Evolutionary conservation across 2,329 filamentous ascomycete genomes (phyloP).

Genomic region (Diaporthe sp.): DNA sequence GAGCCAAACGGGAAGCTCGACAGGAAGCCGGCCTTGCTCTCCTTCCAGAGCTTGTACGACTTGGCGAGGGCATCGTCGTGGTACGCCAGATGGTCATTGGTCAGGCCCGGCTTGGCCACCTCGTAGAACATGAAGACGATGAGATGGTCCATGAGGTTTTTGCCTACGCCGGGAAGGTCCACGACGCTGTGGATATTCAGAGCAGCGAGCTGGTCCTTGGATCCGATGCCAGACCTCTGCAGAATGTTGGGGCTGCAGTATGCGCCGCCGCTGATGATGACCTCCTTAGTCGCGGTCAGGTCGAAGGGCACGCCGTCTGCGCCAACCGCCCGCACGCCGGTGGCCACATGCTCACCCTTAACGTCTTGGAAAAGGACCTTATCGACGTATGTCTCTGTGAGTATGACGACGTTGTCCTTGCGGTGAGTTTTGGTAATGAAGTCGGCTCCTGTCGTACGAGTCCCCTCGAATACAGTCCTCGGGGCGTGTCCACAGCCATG

Average conservation of each 20-base stretch:
- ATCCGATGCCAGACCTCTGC: slow-evolving; percentile 50
- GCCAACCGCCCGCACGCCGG: not conserved
- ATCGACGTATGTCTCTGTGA: slow-evolving; percentile 10
- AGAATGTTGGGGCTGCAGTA: slow-evolving; percentile 50
- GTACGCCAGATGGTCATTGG: slow-evolving; percentile 4
- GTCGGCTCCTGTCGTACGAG: not conserved
- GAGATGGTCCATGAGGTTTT: slow-evolving; percentile 48
- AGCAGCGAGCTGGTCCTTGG: slow-evolving; percentile 41
- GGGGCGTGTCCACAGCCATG: slow-evolving; percentile 19
- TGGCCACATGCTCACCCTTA: not conserved
- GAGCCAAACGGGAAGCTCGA: slow-evolving; percentile 21
- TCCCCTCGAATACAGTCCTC: not conserved
- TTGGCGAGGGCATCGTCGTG: slow-evolving; percentile 7
- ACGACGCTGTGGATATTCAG: slow-evolving; percentile 45
- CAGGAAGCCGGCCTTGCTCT: slow-evolving; percentile 16
- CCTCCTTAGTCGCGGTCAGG: slow-evolving; percentile 44
- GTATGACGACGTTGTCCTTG: not conserved
- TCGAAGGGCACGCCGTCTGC: not conserved
- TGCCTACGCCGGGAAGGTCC: slow-evolving; percentile 47
- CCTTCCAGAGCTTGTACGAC: slow-evolving; percentile 20
- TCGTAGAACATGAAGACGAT: slow-evolving; percentile 27
- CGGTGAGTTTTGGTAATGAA: slow-evolving; percentile 6
- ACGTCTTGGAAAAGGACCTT: not conserved
- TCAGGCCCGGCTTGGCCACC: slow-evolving; percentile 7
- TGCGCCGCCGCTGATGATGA: slow-evolving; percentile 49